These are phyloP conservation scores for Aegilops longissima DNA, from an alignment of 176 grass and related monocot genomes.

Conservation along the genomic window DNA sequence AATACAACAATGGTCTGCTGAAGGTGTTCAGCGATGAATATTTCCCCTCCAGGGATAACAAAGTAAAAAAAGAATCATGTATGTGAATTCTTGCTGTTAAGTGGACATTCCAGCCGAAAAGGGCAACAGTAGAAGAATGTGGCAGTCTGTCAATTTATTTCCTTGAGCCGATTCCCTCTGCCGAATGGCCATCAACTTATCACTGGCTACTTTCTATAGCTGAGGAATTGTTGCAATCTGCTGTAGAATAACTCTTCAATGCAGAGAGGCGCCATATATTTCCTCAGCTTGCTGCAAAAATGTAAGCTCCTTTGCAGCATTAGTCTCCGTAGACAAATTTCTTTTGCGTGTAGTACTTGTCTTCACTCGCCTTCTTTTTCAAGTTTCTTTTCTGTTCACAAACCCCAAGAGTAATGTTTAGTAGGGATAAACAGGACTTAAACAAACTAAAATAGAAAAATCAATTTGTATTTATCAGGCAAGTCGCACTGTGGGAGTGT, in stretches of 20 bases:
- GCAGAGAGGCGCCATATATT: conserved; percentile 13
- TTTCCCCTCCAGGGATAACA: conserved; percentile 31
- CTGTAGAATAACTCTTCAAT: conserved; percentile 41
- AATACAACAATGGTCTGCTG: conserved; percentile 50
- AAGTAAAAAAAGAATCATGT: conserved; percentile 48
- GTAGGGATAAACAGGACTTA: background rate
- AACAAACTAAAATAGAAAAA: conserved; percentile 10
- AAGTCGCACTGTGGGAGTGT: background rate
- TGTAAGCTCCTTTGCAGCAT: conserved; percentile 19
- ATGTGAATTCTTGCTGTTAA: conserved; percentile 39
- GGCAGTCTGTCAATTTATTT: conserved; percentile 19
- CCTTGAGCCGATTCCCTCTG: background rate
- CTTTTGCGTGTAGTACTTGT: conserved; percentile 83
- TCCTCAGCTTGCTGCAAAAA: conserved; percentile 35
- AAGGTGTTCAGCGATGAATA: conserved; percentile 42
- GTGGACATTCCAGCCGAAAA: conserved; percentile 16
- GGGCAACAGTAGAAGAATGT: conserved; percentile 35
- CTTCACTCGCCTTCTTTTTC: conserved; percentile 86
- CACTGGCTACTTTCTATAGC: conserved; percentile 34
- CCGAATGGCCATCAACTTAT: conserved; percentile 33
- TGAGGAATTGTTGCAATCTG: conserved; percentile 28
- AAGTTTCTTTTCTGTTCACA: conserved; percentile 70
- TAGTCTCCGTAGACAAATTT: conserved; percentile 80
- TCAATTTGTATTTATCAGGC: background rate
- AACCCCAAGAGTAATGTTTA: conserved; percentile 10